A percentile compares a stretch with the other conserved stretches of the same genome.
These are phyloP conservation scores for Anthracocystis walkeri DNA, from an alignment of 1,284 basidiomycete species.

Conservation along the genomic window DNA sequence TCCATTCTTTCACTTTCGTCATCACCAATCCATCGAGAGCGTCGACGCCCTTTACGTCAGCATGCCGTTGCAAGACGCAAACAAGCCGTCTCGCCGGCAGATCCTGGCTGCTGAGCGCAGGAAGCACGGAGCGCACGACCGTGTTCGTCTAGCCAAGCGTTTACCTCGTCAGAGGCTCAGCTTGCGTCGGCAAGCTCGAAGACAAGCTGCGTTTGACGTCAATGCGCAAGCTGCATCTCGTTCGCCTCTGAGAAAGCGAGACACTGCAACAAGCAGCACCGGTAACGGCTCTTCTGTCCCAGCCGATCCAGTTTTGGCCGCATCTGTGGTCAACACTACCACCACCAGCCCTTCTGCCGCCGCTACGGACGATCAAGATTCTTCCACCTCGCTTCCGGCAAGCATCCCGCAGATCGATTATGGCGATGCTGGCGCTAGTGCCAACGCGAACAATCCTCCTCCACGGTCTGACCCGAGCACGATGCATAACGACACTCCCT, in stretches of 20 bases:
- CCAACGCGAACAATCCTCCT: neutral
- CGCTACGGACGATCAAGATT: neutral
- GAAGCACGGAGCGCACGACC: slow-evolving; percentile 30
- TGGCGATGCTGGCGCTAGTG: neutral
- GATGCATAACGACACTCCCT: slow-evolving; percentile 21
- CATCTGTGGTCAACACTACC: neutral
- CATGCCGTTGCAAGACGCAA: slow-evolving; percentile 28
- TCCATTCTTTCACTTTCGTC: neutral
- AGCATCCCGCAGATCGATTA: slow-evolving; percentile 6
- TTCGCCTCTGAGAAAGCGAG: neutral
- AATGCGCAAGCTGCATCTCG: too few relatives aligned
- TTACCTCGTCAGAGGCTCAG: neutral
- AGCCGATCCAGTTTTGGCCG: too few relatives aligned
- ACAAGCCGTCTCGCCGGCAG: slow-evolving; percentile 9
- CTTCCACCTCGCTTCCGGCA: neutral
- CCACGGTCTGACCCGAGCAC: neutral
- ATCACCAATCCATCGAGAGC: neutral
- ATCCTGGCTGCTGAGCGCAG: slow-evolving; percentile 18
- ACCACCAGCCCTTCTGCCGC: neutral
- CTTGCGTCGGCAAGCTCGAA: too few relatives aligned
- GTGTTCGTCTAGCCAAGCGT: slow-evolving; percentile 12
- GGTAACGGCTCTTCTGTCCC: neutral
- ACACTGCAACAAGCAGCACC: neutral
- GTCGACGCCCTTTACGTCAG: neutral
- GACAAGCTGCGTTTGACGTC: too few relatives aligned